These are phyloP conservation scores for Ogataea ganodermae DNA, from an alignment of 805 yeast species.

Conservation along the genomic window DNA sequence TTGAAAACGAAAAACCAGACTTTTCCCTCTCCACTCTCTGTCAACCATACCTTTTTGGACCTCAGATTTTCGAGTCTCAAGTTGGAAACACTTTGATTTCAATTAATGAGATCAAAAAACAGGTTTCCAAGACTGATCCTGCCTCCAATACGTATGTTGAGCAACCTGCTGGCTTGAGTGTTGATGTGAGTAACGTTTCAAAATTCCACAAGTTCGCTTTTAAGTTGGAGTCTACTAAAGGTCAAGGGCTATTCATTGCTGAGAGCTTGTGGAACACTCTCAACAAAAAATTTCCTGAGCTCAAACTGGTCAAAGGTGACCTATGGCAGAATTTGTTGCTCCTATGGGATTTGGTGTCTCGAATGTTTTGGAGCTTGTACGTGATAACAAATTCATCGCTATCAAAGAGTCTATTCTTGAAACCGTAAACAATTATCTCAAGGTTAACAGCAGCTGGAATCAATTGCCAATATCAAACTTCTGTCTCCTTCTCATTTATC, in stretches of 20 bases:
- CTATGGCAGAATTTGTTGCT: neutral
- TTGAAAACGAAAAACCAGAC: conserved; percentile 34
- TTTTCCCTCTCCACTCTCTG: conserved; percentile 36
- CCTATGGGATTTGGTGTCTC: conserved; percentile 13
- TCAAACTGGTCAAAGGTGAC: conserved; percentile 38
- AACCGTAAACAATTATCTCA: conserved; percentile 38
- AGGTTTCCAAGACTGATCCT: conserved; percentile 28
- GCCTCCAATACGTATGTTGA: conserved; percentile 24
- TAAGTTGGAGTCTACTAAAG: conserved; percentile 20
- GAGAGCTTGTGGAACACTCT: conserved; percentile 27
- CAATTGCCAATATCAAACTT: too few relatives aligned
- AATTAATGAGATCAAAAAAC: conserved; percentile 39
- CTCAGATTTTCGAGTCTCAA: conserved; percentile 41
- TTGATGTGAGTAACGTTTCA: conserved; percentile 45
- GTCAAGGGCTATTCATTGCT: conserved; percentile 34
- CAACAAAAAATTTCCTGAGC: conserved; percentile 42
- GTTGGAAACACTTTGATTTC: conserved; percentile 30
- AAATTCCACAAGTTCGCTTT: conserved; percentile 45
- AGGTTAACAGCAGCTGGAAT: conserved; percentile 9
- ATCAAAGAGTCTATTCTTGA: conserved; percentile 43
- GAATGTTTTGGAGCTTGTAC: conserved; percentile 6
- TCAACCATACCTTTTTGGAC: conserved; percentile 44
- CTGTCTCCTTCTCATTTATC: too few relatives aligned
- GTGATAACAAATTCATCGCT: conserved; percentile 40
- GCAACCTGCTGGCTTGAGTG: conserved; percentile 33